These are phyloP conservation scores for Kodamaea sp. DNA, from an alignment of 1,139 yeast genomes.

Conservation along the genomic window DNA sequence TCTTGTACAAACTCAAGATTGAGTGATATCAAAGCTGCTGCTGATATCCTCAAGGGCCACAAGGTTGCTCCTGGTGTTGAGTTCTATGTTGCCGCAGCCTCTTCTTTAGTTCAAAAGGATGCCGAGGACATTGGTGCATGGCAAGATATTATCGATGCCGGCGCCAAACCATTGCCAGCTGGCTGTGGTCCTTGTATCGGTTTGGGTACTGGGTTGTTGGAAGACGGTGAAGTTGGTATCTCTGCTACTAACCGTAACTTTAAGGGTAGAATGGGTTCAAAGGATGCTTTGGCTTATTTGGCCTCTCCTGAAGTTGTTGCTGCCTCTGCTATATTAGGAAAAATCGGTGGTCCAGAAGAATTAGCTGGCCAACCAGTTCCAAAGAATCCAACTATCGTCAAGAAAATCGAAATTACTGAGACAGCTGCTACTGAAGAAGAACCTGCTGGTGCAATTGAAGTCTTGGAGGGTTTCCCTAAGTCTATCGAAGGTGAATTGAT, in stretches of 20 bases:
- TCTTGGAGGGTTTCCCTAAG: conserved; percentile 87
- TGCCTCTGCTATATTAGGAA: conserved; percentile 92
- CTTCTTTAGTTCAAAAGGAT: conserved; percentile 85
- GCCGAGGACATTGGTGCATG: conserved; percentile 92
- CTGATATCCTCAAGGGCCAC: conserved; percentile 73
- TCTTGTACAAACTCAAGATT: conserved; percentile 95
- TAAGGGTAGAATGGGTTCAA: conserved; percentile 99
- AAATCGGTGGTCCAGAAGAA: conserved; percentile 90
- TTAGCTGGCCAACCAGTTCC: conserved; percentile 56
- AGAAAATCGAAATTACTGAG: conserved; percentile 30
- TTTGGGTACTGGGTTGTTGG: conserved; percentile 85
- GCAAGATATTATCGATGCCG: conserved; percentile 85
- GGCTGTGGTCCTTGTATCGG: conserved; percentile 99
- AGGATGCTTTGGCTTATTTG: conserved; percentile 90
- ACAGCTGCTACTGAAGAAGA: conserved; percentile 28
- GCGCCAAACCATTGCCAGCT: conserved; percentile 93
- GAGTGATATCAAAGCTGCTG: conserved; percentile 92
- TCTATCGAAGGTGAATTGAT: conserved; percentile 86
- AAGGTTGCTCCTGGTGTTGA: conserved; percentile 87
- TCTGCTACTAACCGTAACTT: conserved; percentile 97
- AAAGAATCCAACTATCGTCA: conserved; percentile 44
- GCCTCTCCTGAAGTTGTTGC: conserved; percentile 99
- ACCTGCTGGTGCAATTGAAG: conserved; percentile 51
- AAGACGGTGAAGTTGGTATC: conserved; percentile 96
- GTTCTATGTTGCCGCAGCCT: conserved; percentile 96